These are phyloP conservation scores for Lineolata rhizophorae DNA, from an alignment of 495 filamentous ascomycete species.

Conservation along the genomic window DNA sequence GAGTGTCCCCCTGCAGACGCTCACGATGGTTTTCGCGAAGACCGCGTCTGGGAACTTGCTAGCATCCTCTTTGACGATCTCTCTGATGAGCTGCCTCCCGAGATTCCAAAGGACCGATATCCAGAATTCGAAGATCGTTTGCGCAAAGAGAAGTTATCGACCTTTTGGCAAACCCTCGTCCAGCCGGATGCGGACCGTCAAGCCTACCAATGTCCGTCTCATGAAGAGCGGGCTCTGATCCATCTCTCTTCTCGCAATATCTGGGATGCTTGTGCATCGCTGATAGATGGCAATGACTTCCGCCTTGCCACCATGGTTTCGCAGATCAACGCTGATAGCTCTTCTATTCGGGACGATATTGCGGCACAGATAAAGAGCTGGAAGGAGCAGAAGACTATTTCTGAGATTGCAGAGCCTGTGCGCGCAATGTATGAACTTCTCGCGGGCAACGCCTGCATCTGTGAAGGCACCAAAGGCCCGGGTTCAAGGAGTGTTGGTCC, in stretches of 20 bases:
- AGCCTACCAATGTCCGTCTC: constrained; percentile 25
- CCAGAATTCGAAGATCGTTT: constrained; percentile 24
- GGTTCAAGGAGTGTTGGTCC: constrained; percentile 19
- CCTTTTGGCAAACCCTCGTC: constrained; percentile 44
- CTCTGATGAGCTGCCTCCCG: constrained; percentile 25
- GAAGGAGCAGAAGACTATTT: constrained; percentile 54
- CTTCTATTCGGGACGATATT: constrained; percentile 39
- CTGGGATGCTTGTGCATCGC: constrained; percentile 54
- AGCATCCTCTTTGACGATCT: constrained; percentile 65
- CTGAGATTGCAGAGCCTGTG: constrained; percentile 69
- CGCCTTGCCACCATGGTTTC: constrained; percentile 67
- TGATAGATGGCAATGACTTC: constrained; percentile 50
- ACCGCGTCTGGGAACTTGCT: constrained; percentile 53
- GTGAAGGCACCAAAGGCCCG: constrained; percentile 44
- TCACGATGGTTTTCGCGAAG: too few relatives aligned
- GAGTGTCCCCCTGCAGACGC: too few relatives aligned
- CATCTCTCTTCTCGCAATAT: constrained; percentile 57
- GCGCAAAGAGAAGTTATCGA: constrained; percentile 29
- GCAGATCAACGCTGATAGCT: constrained; percentile 47
- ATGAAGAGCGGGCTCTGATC: constrained; percentile 68
- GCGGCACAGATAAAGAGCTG: constrained; percentile 60
- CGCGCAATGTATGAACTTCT: constrained; percentile 78
- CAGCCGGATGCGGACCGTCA: constrained; percentile 28
- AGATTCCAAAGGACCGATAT: constrained; percentile 27
- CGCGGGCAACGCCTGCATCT: constrained; percentile 61